A percentile compares a stretch with the other conserved stretches of the same genome.
Evolutionary conservation across 2,329 filamentous ascomycete genomes (phyloP).

Genomic region (Alternaria tenuissima): DNA sequence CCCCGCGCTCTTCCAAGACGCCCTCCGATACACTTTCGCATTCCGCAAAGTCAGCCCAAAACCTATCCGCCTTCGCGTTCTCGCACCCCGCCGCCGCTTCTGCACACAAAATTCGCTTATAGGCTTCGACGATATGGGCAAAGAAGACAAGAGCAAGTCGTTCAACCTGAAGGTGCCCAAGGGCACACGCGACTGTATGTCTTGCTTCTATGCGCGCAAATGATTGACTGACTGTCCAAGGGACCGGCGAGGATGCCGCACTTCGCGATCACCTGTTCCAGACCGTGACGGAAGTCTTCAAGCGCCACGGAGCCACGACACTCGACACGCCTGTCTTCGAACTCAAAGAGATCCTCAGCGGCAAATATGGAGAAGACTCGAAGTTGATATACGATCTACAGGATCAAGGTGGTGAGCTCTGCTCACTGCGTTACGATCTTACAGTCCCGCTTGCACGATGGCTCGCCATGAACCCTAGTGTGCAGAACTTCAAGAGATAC

Average conservation of each 20-base stretch:
- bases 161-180: slow-evolving; percentile 88
- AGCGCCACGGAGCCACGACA: slow-evolving; percentile 50
- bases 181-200: slow-evolving; percentile 83
- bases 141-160: slow-evolving; percentile 52
- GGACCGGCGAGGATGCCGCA: slow-evolving; percentile 45
- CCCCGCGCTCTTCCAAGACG: slow-evolving; percentile 39
- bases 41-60: slow-evolving; percentile 24
- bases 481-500: slow-evolving; percentile 89
- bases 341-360: slow-evolving; percentile 82
- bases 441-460: slow-evolving; percentile 92
- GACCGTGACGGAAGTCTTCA: slow-evolving; percentile 47
- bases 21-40: slow-evolving; percentile 28
- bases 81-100: slow-evolving; percentile 26
- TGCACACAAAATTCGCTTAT: slow-evolving; percentile 25
- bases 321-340: slow-evolving; percentile 77
- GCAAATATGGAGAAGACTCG: slow-evolving; percentile 91
- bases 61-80: slow-evolving; percentile 12
- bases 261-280: slow-evolving; percentile 49
- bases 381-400: slow-evolving; percentile 91
- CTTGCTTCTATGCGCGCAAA: slow-evolving; percentile 51
- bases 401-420: slow-evolving; percentile 86
- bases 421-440: slow-evolving; percentile 84
- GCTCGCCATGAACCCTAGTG: slow-evolving; percentile 86
- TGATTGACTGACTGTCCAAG: slow-evolving; percentile 30
- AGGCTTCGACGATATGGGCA: slow-evolving; percentile 53